Conservation (phyloP, 768 basidiomycete species). For the Gloeopeniophorella convolvens region DNA sequence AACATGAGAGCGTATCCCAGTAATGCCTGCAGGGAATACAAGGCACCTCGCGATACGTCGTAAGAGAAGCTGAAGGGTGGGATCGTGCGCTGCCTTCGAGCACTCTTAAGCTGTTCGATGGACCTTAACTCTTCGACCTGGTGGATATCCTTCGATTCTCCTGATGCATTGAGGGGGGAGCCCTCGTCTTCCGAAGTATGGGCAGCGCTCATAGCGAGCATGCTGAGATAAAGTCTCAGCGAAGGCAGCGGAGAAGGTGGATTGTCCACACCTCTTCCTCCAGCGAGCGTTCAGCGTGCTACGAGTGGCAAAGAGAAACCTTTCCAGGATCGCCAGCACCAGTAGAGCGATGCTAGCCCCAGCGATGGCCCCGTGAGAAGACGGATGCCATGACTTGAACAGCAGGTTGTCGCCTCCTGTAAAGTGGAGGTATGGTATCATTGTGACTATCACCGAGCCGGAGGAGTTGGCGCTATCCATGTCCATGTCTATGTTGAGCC, state of each 20-base stretch:
- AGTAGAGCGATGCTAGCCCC: conserved; percentile 72
- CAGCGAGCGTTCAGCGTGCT: conserved; percentile 49
- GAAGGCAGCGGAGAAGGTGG: not conserved
- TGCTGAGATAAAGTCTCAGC: not conserved
- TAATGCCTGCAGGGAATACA: conserved; percentile 57
- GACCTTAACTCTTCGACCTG: not conserved
- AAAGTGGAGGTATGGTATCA: conserved; percentile 70
- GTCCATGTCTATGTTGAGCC: too few species aligned
- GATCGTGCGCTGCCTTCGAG: conserved; percentile 31
- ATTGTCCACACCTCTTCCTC: conserved; percentile 41
- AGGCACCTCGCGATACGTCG: conserved; percentile 63
- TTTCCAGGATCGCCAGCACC: conserved; percentile 60
- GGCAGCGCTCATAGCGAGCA: not conserved
- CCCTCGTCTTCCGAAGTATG: not conserved
- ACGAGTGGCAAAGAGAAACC: conserved; percentile 62
- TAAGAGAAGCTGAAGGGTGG: conserved; percentile 61
- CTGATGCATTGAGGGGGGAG: not conserved
- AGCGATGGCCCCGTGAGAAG: conserved; percentile 59
- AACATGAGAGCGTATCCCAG: conserved; percentile 74
- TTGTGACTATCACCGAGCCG: conserved; percentile 31
- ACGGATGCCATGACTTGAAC: conserved; percentile 65
- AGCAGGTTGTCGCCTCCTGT: conserved; percentile 54
- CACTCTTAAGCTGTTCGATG: not conserved
- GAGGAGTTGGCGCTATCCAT: conserved; percentile 16
- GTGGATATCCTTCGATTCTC: not conserved